phyloP scores from a whole-genome alignment of 257 asterid species.

The Nicotiana tabacum region DNA sequence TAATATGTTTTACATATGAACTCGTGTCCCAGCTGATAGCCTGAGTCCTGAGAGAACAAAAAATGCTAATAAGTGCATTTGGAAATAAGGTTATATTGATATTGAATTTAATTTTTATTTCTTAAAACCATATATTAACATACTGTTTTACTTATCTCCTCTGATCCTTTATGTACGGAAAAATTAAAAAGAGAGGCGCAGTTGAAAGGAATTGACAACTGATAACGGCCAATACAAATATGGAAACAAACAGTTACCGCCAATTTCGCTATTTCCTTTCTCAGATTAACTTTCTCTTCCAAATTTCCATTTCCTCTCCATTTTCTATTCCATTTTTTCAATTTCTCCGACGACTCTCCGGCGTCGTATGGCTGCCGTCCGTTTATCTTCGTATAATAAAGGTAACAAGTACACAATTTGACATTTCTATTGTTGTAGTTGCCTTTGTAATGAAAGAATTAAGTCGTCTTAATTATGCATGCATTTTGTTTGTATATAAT shows the following conservation, averaged over 20 bases:
- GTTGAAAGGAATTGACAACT: background rate
- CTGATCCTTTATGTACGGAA: background rate
- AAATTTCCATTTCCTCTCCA: background rate
- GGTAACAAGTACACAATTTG: background rate
- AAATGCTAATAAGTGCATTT: too few species aligned
- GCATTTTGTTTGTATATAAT: background rate
- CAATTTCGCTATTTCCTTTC: background rate
- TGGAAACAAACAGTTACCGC: background rate
- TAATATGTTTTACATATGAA: too few species aligned
- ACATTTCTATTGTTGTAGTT: background rate
- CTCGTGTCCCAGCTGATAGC: too few species aligned
- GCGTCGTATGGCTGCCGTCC: background rate
- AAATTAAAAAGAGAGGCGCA: background rate
- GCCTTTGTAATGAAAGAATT: background rate
- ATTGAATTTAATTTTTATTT: too few species aligned
- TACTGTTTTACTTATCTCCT: background rate
- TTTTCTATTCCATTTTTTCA: background rate
- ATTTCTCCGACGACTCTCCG: background rate
- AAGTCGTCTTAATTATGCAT: background rate
- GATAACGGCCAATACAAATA: background rate
- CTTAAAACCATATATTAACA: too few species aligned
- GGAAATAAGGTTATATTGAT: too few species aligned
- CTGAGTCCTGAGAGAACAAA: too few species aligned
- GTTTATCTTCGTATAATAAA: background rate
- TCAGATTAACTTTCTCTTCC: background rate